Evolutionary conservation across 441 rosid species (phyloP).

Genomic region (Syzygium syzygioides): DNA sequence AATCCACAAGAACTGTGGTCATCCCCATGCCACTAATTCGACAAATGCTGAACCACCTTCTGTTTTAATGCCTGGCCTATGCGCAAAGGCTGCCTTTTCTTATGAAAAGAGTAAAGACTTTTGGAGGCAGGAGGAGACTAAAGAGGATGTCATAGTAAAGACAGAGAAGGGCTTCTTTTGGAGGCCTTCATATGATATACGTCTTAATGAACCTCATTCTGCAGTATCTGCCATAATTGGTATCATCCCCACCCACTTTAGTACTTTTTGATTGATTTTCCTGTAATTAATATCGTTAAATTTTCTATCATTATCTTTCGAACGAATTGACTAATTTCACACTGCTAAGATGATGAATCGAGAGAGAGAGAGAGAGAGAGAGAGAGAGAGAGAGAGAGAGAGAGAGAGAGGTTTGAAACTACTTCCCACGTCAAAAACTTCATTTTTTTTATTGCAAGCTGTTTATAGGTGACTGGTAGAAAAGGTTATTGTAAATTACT

Average conservation of each 20-base stretch:
- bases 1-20: slow-evolving; percentile 54
- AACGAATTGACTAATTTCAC: neutral
- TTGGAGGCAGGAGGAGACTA: slow-evolving; percentile 53
- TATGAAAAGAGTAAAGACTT: slow-evolving; percentile 55
- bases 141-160: slow-evolving; percentile 20
- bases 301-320: neutral
- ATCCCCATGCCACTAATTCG: slow-evolving; percentile 37
- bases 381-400: neutral
- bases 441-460: neutral
- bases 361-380: no score
- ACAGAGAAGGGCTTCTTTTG: slow-evolving; percentile 31
- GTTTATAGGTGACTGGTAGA: neutral
- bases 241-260: slow-evolving; percentile 12
- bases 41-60: slow-evolving; percentile 40
- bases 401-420: neutral
- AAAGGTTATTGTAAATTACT: no score
- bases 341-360: neutral
- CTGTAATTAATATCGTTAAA: neutral
- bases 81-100: slow-evolving; percentile 74
- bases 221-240: slow-evolving; percentile 69
- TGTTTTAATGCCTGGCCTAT: slow-evolving; percentile 63
- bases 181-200: slow-evolving; percentile 47
- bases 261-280: neutral
- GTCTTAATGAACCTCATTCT: slow-evolving; percentile 65
- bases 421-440: neutral